phyloP scores from a whole-genome alignment of 2,329 filamentous ascomycete genomes.

The Neofusicoccum sp. region DNA sequence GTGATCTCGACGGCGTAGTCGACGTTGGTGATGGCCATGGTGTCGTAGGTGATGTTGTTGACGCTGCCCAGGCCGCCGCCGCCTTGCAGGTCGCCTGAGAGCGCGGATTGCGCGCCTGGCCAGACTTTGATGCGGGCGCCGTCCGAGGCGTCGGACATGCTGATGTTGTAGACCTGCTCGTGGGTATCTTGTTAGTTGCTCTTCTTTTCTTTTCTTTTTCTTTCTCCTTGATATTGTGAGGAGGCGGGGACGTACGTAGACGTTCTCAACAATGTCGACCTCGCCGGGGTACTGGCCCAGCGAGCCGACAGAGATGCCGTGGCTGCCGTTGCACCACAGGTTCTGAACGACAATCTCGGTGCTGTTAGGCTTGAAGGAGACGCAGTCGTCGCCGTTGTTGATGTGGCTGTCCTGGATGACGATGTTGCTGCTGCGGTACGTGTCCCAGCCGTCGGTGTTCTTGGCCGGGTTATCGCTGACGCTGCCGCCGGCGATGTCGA shows the following conservation, averaged over 20 bases:
- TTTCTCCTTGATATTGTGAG: background rate
- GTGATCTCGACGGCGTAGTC: slow-evolving; percentile 65
- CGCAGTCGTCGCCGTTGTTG: slow-evolving; percentile 68
- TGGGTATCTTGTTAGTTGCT: background rate
- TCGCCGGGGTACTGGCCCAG: slow-evolving; percentile 65
- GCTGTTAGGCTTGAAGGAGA: slow-evolving; percentile 72
- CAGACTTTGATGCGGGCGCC: slow-evolving; percentile 73
- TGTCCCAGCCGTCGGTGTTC: slow-evolving; percentile 61
- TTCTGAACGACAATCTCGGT: slow-evolving; percentile 68
- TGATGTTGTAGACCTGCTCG: slow-evolving; percentile 34
- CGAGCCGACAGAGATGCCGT: slow-evolving; percentile 71
- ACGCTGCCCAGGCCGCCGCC: slow-evolving; percentile 64
- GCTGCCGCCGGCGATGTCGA: slow-evolving; percentile 58
- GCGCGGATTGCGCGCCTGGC: slow-evolving; percentile 57
- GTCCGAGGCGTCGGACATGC: slow-evolving; percentile 49
- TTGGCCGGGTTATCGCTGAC: slow-evolving; percentile 56
- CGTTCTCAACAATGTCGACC: slow-evolving; percentile 66
- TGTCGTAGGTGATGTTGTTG: slow-evolving; percentile 65
- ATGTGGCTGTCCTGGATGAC: slow-evolving; percentile 66
- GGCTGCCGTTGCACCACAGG: slow-evolving; percentile 65
- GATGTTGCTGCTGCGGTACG: slow-evolving; percentile 60
- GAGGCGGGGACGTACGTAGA: slow-evolving; percentile 50
- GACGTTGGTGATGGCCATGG: slow-evolving; percentile 59
- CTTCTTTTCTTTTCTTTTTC: background rate
- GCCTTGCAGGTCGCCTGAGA: slow-evolving; percentile 62